Evolutionary conservation across 208 protist species (phyloP), one percentile per base, ranked within the genome.

Genomic region (Wallacemonas sp.): DNA sequence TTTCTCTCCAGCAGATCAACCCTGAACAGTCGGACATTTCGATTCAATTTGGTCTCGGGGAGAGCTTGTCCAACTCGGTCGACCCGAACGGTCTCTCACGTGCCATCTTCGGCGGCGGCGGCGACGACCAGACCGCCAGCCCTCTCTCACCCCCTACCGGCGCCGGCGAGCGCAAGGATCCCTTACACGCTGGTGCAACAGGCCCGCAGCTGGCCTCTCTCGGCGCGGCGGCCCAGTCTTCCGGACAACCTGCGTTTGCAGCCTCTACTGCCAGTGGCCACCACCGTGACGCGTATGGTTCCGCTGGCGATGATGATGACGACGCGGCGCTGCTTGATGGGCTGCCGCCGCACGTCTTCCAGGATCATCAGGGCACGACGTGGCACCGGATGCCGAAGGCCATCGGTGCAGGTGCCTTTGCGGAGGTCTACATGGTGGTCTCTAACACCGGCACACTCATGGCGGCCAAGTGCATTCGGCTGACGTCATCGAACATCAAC

Each of bases 401-500:
- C 32, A 52, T 85, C 13, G 79, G 75, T 29, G 37, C 61, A 13
- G 74, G 79, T 10, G 62, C 68, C 54, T 85, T 81, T 44, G 76
- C 74, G 32, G 60, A 74, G 13, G 79, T 81, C 10, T 85, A 76
- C 72, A 65, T 66, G 48, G 73, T 38, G n/a, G 57, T 85, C 42
- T 76, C 69, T 10, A 19, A 66, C 6, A 55, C 55, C 15, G 74
- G 79, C 19, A 63, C 65, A 2, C 54, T 85, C 17, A 67, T 73
- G 61, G 79, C 79, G 8, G 37, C 81, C 58, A 81, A 85, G 68
- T 85, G 74, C 46, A 81, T 85, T 36, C 52, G 57, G 9, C 66
- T 85, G 3, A 30, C 36, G 13, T 37, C 61, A 0, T 48, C 33
- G 38, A 42, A 79, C 42, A 30, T 81, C 26, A 21, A 66, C 3